These are phyloP conservation scores for Jamesozyma spencerorum DNA, from an alignment of 805 yeast species.

Conservation along the genomic window DNA sequence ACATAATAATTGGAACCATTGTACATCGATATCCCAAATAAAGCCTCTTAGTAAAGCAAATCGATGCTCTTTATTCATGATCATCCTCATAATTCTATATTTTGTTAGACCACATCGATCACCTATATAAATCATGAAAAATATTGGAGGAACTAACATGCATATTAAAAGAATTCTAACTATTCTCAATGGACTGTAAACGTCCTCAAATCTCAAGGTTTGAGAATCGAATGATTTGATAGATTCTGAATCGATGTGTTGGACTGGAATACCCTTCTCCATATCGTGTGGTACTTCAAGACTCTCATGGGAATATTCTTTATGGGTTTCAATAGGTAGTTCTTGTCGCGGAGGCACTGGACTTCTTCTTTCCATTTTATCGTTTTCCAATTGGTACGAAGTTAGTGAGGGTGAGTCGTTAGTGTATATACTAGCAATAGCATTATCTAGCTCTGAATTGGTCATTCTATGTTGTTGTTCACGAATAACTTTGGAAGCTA, in stretches of 20 bases:
- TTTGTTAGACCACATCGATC: conserved; percentile 13
- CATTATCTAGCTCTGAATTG: conserved; percentile 4
- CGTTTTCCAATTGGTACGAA: too few relatives aligned
- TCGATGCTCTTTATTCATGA: conserved; percentile 17
- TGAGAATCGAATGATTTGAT: conserved; percentile 12
- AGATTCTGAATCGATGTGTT: conserved; percentile 17
- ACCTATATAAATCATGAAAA: conserved; percentile 20
- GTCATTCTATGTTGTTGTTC: conserved; percentile 1
- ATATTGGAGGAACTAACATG: conserved; percentile 21
- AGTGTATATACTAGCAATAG: not conserved
- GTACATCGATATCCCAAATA: conserved; percentile 22
- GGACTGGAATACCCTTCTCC: conserved; percentile 12
- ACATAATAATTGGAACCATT: conserved; percentile 25
- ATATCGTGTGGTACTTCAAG: not conserved
- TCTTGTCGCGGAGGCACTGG: too few relatives aligned
- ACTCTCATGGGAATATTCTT: too few relatives aligned
- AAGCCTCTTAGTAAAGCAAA: conserved; percentile 19
- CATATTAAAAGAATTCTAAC: conserved; percentile 11
- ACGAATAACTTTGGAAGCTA: not conserved
- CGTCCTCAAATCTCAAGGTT: conserved; percentile 7
- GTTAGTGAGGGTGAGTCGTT: not conserved
- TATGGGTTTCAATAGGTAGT: too few relatives aligned
- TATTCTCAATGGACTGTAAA: conserved; percentile 17
- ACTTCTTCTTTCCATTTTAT: too few relatives aligned
- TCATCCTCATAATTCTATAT: conserved; percentile 15